phyloP scores from a whole-genome alignment of 2,329 filamentous ascomycete genomes.

The Aureobasidium uvarum region DNA sequence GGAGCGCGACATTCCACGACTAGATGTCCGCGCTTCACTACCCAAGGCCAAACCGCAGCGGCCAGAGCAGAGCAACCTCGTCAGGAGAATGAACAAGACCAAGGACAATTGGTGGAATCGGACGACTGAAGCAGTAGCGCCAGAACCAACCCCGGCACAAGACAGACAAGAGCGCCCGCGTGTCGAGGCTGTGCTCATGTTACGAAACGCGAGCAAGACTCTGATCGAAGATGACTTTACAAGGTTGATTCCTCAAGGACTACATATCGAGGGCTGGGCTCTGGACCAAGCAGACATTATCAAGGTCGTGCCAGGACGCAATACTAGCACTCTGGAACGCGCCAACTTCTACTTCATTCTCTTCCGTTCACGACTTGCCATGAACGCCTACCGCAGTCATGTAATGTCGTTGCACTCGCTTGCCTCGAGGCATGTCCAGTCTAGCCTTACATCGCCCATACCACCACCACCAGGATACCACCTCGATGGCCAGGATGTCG shows the following conservation, averaged over 20 bases:
- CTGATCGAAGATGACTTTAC: slow-evolving; percentile 69
- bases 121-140: neutral
- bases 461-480: slow-evolving; percentile 45
- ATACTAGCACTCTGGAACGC: slow-evolving; percentile 62
- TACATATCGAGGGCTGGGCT: slow-evolving; percentile 65
- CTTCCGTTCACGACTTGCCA: slow-evolving; percentile 61
- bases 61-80: neutral
- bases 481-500: slow-evolving; percentile 50
- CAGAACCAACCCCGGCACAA: neutral
- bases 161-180: neutral
- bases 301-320: slow-evolving; percentile 62
- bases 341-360: slow-evolving; percentile 66
- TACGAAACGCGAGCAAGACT: slow-evolving; percentile 58
- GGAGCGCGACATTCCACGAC: slow-evolving; percentile 38
- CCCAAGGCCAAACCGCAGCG: neutral
- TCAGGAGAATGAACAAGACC: neutral
- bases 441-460: slow-evolving; percentile 44
- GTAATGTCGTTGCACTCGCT: slow-evolving; percentile 53
- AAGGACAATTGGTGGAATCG: slow-evolving; percentile 9
- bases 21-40: slow-evolving; percentile 27
- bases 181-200: slow-evolving; percentile 50
- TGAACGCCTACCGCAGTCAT: slow-evolving; percentile 60
- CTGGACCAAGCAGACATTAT: slow-evolving; percentile 54
- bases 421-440: slow-evolving; percentile 45
- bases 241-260: slow-evolving; percentile 60